Evolutionary conservation across 345 rosid species (phyloP).

Genomic region (Trapa incisa): DNA sequence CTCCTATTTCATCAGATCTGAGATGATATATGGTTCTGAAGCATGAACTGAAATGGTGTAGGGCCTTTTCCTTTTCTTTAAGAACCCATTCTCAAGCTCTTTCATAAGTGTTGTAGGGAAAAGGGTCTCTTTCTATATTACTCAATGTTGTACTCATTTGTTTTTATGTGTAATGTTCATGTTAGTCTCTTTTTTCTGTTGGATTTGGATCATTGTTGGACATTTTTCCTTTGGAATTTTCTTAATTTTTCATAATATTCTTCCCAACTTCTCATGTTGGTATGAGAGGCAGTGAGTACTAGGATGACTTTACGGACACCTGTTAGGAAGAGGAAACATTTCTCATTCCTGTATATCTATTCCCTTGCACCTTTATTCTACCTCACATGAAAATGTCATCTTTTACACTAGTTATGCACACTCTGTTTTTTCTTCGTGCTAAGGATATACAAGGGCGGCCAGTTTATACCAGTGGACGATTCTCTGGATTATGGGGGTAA

Average conservation of each 20-base stretch:
- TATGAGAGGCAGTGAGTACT: not conserved
- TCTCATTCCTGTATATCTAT: not conserved
- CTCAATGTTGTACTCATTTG: not conserved
- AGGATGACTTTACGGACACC: not conserved
- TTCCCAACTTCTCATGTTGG: not conserved
- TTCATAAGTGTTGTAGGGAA: too few relatives aligned
- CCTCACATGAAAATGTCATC: not conserved
- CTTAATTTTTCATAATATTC: not conserved
- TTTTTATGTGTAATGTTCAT: not conserved
- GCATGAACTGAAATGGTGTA: too few relatives aligned
- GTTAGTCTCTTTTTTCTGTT: not conserved
- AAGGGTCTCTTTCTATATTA: not conserved
- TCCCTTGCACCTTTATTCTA: not conserved
- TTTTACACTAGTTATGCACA: not conserved
- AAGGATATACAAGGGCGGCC: conserved; percentile 77
- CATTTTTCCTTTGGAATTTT: not conserved
- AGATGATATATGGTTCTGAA: too few relatives aligned
- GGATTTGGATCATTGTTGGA: not conserved
- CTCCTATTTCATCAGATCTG: not conserved
- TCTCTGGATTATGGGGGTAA: conserved; percentile 92
- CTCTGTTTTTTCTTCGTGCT: conserved; percentile 7
- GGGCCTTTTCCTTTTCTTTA: too few relatives aligned
- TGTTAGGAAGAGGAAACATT: not conserved
- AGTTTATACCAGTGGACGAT: conserved; percentile 49
- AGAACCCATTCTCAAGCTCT: too few relatives aligned